phyloP scores from a whole-genome alignment of 257 asterid genomes.

The Fraxinus pennsylvanica region DNA sequence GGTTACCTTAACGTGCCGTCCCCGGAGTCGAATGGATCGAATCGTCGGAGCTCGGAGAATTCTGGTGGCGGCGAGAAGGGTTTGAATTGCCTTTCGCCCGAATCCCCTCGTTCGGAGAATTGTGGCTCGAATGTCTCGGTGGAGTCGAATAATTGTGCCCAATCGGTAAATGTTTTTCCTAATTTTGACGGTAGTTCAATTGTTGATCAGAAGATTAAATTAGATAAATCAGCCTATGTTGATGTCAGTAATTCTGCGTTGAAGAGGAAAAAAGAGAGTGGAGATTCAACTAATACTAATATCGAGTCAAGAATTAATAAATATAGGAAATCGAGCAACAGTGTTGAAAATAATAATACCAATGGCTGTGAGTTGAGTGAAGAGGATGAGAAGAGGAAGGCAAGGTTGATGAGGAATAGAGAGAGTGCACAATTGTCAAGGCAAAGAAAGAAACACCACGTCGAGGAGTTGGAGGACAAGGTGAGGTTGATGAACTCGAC shows the following conservation, averaged over 20 bases:
- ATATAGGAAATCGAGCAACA: constrained; percentile 48
- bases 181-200: constrained; percentile 44
- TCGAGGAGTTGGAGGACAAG: constrained; percentile 94
- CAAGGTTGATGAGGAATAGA: constrained; percentile 90
- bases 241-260: constrained; percentile 34
- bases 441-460: constrained; percentile 91
- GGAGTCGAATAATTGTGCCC: constrained; percentile 45
- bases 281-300: constrained; percentile 36
- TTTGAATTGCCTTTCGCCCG: constrained; percentile 62
- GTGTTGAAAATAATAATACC: constrained; percentile 30
- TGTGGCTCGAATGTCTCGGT: constrained; percentile 53
- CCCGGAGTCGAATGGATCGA: constrained; percentile 81
- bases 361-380: constrained; percentile 40
- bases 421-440: constrained; percentile 97
- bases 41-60: constrained; percentile 36
- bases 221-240: constrained; percentile 42
- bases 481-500: constrained; percentile 86
- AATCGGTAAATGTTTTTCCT: constrained; percentile 68
- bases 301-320: constrained; percentile 46
- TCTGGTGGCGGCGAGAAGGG: constrained; percentile 46
- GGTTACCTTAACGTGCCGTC: constrained; percentile 66
- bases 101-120: constrained; percentile 64
- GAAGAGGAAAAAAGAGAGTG: constrained; percentile 68
- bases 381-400: constrained; percentile 79
- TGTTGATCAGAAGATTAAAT: constrained; percentile 58